A percentile compares a stretch with the other conserved stretches of the same genome.
Conservation (phyloP, 2,329 filamentous ascomycete species). For the Lachnellula willkommii region DNA sequence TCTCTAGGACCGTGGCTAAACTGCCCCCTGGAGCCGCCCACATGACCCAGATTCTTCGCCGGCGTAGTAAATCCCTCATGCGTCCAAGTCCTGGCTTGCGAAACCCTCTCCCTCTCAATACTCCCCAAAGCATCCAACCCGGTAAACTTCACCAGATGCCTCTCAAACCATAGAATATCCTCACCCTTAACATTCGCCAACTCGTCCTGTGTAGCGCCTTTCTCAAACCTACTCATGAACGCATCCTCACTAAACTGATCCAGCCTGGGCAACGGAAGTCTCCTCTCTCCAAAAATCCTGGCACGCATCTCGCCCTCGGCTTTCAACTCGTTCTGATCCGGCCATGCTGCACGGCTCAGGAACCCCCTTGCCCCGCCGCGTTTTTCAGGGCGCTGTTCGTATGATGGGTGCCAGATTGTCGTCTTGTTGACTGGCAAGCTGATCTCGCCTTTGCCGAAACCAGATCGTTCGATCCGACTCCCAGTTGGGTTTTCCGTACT, state of each 20-base stretch:
- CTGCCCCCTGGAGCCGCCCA: background rate
- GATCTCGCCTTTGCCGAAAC: background rate
- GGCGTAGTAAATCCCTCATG: background rate
- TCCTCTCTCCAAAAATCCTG: background rate
- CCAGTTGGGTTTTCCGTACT: background rate
- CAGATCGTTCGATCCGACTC: background rate
- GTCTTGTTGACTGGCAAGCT: background rate
- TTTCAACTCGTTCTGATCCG: constrained; percentile 9
- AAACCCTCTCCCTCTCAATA: constrained; percentile 1
- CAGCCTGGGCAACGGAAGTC: constrained; percentile 8
- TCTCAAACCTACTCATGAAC: background rate
- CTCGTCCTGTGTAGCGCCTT: background rate
- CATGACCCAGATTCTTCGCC: background rate
- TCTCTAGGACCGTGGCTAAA: background rate
- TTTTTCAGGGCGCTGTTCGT: background rate
- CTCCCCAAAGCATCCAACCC: constrained; percentile 1
- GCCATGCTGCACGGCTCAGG: constrained; percentile 5
- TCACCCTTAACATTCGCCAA: background rate
- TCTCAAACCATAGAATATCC: constrained; percentile 7
- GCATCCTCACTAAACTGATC: constrained; percentile 2
- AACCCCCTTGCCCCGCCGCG: background rate
- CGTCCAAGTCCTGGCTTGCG: background rate
- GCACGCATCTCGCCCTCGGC: constrained; percentile 9
- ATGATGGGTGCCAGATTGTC: constrained; percentile 3
- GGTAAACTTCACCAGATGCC: background rate